Evolutionary conservation across 768 basidiomycete species (phyloP).

Genomic region (Boletus rubescentipes): DNA sequence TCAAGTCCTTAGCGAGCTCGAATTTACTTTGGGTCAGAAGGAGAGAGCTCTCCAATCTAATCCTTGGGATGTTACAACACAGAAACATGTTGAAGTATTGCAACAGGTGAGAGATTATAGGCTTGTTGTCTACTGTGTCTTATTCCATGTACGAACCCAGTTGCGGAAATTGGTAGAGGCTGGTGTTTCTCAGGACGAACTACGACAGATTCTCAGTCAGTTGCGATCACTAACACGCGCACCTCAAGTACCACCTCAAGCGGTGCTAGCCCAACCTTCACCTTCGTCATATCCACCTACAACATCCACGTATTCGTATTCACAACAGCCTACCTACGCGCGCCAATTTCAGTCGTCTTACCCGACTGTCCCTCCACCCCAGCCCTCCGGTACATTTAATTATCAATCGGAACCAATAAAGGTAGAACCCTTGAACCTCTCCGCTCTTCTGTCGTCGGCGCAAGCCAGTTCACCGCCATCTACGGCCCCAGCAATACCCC

Average conservation of each 20-base stretch:
- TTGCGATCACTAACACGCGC: conserved; percentile 60
- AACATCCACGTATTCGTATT: conserved; percentile 29
- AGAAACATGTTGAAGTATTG: conserved; percentile 74
- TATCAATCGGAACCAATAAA: conserved; percentile 30
- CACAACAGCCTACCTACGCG: conserved; percentile 32
- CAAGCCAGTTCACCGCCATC: conserved; percentile 24
- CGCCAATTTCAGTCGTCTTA: conserved; percentile 32
- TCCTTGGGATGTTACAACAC: conserved; percentile 66
- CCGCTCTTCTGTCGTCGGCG: conserved; percentile 28
- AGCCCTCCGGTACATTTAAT: conserved; percentile 27
- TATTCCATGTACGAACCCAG: conserved; percentile 35
- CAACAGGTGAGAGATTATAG: conserved; percentile 60
- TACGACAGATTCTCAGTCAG: conserved; percentile 72
- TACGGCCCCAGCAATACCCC: conserved; percentile 22
- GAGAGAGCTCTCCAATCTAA: conserved; percentile 70
- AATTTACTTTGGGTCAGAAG: conserved; percentile 79
- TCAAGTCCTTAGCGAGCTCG: conserved; percentile 81
- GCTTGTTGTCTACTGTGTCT: neutral
- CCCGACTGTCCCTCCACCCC: conserved; percentile 32
- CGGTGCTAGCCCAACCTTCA: conserved; percentile 28
- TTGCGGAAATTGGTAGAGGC: conserved; percentile 71
- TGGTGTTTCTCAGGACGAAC: conserved; percentile 77
- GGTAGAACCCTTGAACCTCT: conserved; percentile 31
- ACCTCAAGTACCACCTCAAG: conserved; percentile 34
- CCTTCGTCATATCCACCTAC: conserved; percentile 24